These are phyloP conservation scores for Cornus suecica DNA, from an alignment of 148 eudicot species.

Conservation along the genomic window DNA sequence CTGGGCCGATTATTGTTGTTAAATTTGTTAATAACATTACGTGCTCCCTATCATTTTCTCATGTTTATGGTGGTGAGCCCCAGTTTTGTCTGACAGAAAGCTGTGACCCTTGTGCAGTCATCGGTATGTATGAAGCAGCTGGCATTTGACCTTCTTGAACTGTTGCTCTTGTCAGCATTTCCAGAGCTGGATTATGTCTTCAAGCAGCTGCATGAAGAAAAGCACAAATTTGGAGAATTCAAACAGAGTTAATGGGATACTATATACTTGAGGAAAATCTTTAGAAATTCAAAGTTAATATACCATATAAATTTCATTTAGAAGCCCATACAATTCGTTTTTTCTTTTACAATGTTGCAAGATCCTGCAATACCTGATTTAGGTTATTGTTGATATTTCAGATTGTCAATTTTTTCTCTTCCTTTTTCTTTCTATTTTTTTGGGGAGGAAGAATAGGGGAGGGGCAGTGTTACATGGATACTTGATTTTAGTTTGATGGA, in stretches of 20 bases:
- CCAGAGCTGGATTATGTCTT: conserved; percentile 77
- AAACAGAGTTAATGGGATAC: conserved; percentile 21
- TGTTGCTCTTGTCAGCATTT: conserved; percentile 69
- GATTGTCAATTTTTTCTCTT: too few species aligned
- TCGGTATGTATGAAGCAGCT: conserved; percentile 81
- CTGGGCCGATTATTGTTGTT: not conserved
- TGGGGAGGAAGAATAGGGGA: too few species aligned
- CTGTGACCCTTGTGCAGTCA: conserved; percentile 52
- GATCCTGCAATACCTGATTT: too few species aligned
- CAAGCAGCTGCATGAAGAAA: conserved; percentile 65
- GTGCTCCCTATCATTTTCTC: not conserved
- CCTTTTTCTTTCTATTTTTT: too few species aligned
- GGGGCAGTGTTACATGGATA: too few species aligned
- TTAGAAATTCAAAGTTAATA: not conserved
- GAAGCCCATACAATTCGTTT: not conserved
- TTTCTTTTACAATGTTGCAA: not conserved
- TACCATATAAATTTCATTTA: not conserved
- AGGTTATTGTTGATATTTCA: too few species aligned
- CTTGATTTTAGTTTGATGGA: too few species aligned
- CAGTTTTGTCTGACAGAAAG: not conserved
- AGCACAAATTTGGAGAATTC: conserved; percentile 68
- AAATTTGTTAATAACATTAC: not conserved
- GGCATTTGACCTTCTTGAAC: conserved; percentile 70
- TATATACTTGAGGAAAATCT: not conserved
- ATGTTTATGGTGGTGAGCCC: not conserved